These are phyloP conservation scores for Pythium grandisporangium DNA, from an alignment of 352 stramenopile species.

Conservation along the genomic window DNA sequence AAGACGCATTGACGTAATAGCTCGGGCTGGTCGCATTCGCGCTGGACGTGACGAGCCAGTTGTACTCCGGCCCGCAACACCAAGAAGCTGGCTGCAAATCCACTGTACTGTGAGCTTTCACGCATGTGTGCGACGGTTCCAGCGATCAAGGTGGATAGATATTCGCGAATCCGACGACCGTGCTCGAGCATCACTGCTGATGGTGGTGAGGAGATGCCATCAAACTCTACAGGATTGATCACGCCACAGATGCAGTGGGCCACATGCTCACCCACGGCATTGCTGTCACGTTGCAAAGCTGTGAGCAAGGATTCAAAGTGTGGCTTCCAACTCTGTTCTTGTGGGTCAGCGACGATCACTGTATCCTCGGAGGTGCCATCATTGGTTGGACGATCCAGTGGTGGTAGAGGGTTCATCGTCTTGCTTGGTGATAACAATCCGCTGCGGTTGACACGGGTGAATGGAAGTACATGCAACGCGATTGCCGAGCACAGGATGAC, in stretches of 20 bases:
- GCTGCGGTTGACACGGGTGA: constrained; percentile 4
- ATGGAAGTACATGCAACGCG: constrained; percentile 30
- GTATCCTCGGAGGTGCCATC: background rate
- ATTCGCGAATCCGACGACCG: constrained; percentile 19
- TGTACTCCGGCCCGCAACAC: constrained; percentile 25
- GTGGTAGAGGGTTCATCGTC: background rate
- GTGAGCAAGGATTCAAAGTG: too few species aligned
- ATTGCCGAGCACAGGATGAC: constrained; percentile 42
- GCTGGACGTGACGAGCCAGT: constrained; percentile 20
- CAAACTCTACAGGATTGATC: constrained; percentile 40
- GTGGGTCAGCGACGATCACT: constrained; percentile 17
- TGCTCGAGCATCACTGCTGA: constrained; percentile 17
- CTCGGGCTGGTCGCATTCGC: constrained; percentile 11
- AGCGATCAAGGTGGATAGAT: constrained; percentile 25
- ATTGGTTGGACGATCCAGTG: background rate
- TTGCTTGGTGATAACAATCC: constrained; percentile 7
- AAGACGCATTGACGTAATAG: constrained; percentile 21
- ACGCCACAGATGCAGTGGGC: constrained; percentile 37
- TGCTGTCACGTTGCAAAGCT: constrained; percentile 30
- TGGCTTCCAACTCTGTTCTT: too few species aligned
- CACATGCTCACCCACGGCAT: constrained; percentile 32
- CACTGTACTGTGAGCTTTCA: constrained; percentile 26
- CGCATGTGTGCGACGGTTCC: constrained; percentile 32
- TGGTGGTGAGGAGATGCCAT: constrained; percentile 27
- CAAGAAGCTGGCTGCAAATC: constrained; percentile 39